Conservation (phyloP, 2,329 filamentous ascomycete genomes). For the Hypoxylon rubiginosum region DNA sequence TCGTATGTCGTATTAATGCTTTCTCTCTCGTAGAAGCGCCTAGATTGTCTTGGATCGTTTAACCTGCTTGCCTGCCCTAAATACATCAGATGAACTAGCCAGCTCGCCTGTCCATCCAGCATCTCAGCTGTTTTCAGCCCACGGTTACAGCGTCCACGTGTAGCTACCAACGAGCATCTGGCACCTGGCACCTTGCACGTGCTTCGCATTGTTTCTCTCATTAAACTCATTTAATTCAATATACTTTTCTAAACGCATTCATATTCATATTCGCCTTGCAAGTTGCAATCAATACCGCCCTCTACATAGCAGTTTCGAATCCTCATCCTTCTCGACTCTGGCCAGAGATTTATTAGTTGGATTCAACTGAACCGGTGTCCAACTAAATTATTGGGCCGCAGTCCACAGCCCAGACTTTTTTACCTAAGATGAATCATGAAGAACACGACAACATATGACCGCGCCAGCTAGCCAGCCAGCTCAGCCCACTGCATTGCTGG, state of each 20-base stretch:
- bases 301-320: not conserved
- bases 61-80: not conserved
- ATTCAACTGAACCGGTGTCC: conserved; percentile 19
- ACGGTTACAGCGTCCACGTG: not conserved
- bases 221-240: not conserved
- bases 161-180: not conserved
- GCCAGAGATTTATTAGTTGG: conserved; percentile 7
- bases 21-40: conserved; percentile 23
- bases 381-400: conserved; percentile 3
- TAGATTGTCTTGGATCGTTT: conserved; percentile 5
- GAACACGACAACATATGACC: conserved; percentile 3
- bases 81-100: conserved; percentile 29
- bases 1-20: conserved; percentile 12
- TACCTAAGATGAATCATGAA: conserved; percentile 7
- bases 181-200: too few relatives aligned
- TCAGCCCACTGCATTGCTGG: not conserved
- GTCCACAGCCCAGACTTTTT: not conserved
- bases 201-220: conserved; percentile 7
- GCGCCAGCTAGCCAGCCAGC: conserved; percentile 24
- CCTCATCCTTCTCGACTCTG: conserved; percentile 2
- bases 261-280: conserved; percentile 5
- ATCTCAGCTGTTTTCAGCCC: conserved; percentile 19
- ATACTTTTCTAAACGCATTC: not conserved
- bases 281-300: not conserved
- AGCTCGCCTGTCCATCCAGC: conserved; percentile 3